Percentiles rank a stretch among this genome's conserved stretches.
These are phyloP conservation scores for Lippia alba DNA, from an alignment of 305 asterid species.

Conservation along the genomic window DNA sequence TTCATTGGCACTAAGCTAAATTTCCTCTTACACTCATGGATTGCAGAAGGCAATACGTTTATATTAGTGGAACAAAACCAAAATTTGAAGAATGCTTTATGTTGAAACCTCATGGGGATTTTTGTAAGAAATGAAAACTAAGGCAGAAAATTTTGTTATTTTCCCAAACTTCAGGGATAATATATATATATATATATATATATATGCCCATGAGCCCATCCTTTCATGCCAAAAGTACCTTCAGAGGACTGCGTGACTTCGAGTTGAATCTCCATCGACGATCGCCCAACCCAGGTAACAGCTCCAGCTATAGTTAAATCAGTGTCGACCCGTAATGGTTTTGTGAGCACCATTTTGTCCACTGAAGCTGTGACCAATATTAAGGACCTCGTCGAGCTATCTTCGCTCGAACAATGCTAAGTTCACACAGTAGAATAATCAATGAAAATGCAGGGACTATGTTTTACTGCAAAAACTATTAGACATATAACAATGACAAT, in stretches of 20 bases:
- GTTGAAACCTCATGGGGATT: too few relatives aligned
- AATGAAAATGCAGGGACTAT: conserved; percentile 14
- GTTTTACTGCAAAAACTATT: conserved; percentile 5
- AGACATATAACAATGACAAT: not conserved
- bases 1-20: too few relatives aligned
- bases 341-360: conserved; percentile 83
- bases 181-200: too few relatives aligned
- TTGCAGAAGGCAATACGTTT: too few relatives aligned
- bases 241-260: conserved; percentile 70
- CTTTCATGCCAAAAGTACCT: conserved; percentile 44
- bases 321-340: conserved; percentile 67
- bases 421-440: not conserved
- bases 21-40: too few relatives aligned
- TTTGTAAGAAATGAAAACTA: too few relatives aligned
- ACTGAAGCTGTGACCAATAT: conserved; percentile 91
- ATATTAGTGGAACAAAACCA: too few relatives aligned
- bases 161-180: too few relatives aligned
- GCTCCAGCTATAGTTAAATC: conserved; percentile 80
- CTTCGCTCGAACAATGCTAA: conserved; percentile 73
- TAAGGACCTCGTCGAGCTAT: conserved; percentile 77
- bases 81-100: too few relatives aligned
- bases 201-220: conserved; percentile 1
- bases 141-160: too few relatives aligned
- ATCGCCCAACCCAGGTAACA: conserved; percentile 94
- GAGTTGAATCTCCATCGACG: conserved; percentile 91